Percentiles rank a stretch among this genome's conserved stretches.
Conservation (phyloP, 371 early-diverging fungal genomes). For the Mortierella sp. region DNA sequence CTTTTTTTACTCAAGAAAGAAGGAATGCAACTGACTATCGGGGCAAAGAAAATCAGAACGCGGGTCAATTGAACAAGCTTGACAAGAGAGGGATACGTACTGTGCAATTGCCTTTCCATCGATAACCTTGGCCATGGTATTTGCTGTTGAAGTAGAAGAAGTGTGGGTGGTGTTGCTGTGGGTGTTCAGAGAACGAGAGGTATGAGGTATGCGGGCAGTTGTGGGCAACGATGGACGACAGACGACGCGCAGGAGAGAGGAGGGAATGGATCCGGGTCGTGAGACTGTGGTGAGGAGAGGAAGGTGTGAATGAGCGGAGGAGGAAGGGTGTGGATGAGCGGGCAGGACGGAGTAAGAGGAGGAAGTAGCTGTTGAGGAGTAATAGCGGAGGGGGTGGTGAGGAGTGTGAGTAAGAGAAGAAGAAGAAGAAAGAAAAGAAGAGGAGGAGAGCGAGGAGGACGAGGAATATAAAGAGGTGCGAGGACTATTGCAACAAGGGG, state of each 20-base stretch:
- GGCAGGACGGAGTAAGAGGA: not conserved
- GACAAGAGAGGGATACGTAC: constrained; percentile 50
- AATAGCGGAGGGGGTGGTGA: not conserved
- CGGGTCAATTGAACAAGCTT: not conserved
- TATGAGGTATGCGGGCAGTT: constrained; percentile 8
- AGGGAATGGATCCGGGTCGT: constrained; percentile 17
- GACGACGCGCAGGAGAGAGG: not conserved
- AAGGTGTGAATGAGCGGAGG: not conserved
- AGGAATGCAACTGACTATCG: not conserved
- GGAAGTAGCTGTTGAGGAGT: not conserved
- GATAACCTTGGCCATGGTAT: constrained; percentile 66
- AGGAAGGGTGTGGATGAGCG: constrained; percentile 1
- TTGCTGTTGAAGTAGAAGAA: not conserved
- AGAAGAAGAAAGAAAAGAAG: constrained; percentile 7
- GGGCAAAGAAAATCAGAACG: not conserved
- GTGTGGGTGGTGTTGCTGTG: not conserved
- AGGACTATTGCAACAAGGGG: constrained; percentile 11
- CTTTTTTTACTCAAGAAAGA: not conserved
- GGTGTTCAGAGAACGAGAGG: constrained; percentile 2
- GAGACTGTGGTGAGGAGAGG: not conserved
- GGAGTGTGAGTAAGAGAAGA: not conserved
- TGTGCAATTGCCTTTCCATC: constrained; percentile 82
- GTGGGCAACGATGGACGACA: not conserved
- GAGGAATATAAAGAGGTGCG: constrained; percentile 14
- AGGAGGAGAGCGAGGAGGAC: not conserved